These are phyloP conservation scores for Moesziomyces globuligerus DNA, from an alignment of 1,284 basidiomycete genomes.

Conservation along the genomic window DNA sequence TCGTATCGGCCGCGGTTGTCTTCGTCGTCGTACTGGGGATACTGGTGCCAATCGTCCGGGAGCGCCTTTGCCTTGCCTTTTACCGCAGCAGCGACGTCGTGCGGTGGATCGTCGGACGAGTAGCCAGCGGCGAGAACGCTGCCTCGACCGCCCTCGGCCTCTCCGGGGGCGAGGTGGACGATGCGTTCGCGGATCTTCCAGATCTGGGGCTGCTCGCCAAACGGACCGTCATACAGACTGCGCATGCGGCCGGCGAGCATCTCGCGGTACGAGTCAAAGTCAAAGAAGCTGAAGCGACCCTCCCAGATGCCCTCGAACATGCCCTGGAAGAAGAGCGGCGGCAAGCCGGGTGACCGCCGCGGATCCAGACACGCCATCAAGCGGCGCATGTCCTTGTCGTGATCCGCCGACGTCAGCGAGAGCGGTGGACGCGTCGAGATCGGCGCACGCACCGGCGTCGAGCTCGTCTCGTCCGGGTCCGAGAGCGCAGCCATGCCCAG, in stretches of 20 bases:
- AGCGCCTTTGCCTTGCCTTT: slow-evolving; percentile 40
- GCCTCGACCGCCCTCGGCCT: slow-evolving; percentile 33
- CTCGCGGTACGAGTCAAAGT: slow-evolving; percentile 72
- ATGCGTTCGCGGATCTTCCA: slow-evolving; percentile 71
- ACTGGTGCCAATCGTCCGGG: slow-evolving; percentile 40
- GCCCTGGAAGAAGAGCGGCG: slow-evolving; percentile 68
- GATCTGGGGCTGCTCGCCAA: slow-evolving; percentile 72
- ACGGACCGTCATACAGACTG: slow-evolving; percentile 70
- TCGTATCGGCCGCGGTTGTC: slow-evolving; percentile 60
- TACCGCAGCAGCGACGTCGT: neutral
- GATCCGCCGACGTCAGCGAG: slow-evolving; percentile 46
- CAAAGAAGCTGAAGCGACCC: slow-evolving; percentile 72
- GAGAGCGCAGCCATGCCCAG: slow-evolving; percentile 41
- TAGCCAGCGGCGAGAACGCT: slow-evolving; percentile 45
- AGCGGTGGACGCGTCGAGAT: slow-evolving; percentile 34
- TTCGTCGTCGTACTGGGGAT: slow-evolving; percentile 43
- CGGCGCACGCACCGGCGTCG: slow-evolving; percentile 21
- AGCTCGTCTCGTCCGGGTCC: slow-evolving; percentile 21
- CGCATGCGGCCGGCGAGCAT: slow-evolving; percentile 70
- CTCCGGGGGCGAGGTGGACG: slow-evolving; percentile 57
- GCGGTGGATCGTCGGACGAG: slow-evolving; percentile 6
- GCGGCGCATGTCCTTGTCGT: slow-evolving; percentile 55
- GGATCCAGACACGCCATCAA: slow-evolving; percentile 66
- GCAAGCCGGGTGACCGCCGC: slow-evolving; percentile 66
- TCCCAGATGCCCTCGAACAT: slow-evolving; percentile 71